A percentile compares a stretch with the other conserved stretches of the same genome.
These are phyloP conservation scores for Collybiopsis confluens DNA, from an alignment of 768 basidiomycete species.

Conservation along the genomic window DNA sequence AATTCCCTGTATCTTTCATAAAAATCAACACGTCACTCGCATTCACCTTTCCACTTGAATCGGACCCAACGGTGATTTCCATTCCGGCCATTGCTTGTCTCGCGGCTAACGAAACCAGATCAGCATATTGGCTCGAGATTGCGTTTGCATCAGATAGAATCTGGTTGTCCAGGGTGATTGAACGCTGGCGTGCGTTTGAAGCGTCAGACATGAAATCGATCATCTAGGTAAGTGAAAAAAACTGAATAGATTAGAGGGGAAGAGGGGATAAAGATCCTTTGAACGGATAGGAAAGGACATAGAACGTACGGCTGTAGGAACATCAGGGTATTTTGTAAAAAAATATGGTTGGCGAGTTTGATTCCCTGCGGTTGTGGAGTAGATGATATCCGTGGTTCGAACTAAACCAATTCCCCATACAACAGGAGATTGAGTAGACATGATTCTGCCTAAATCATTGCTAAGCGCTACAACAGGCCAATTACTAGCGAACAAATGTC, in stretches of 20 bases:
- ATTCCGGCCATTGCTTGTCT: slow-evolving; percentile 12
- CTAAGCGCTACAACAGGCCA: slow-evolving; percentile 12
- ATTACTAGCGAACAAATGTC: not conserved
- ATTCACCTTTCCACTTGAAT: slow-evolving; percentile 5
- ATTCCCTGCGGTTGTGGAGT: not conserved
- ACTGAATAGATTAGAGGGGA: not conserved
- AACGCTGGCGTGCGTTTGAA: slow-evolving; percentile 6
- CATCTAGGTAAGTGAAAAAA: not conserved
- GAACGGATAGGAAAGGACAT: no score
- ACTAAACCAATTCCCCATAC: slow-evolving; percentile 14
- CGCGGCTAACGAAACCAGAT: slow-evolving; percentile 12
- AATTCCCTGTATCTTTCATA: slow-evolving; percentile 14
- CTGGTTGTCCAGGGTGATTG: slow-evolving; percentile 10
- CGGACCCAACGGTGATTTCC: slow-evolving; percentile 12
- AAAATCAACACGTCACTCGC: slow-evolving; percentile 13
- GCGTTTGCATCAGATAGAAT: slow-evolving; percentile 10
- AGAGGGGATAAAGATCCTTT: no score
- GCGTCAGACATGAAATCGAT: slow-evolving; percentile 5
- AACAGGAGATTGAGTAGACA: slow-evolving; percentile 7
- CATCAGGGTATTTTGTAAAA: slow-evolving; percentile 9
- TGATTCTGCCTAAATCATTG: slow-evolving; percentile 10
- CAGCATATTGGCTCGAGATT: slow-evolving; percentile 12
- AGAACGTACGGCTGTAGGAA: slow-evolving; percentile 5
- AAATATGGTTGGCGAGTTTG: slow-evolving; percentile 12
- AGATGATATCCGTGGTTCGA: slow-evolving; percentile 10